Percentiles rank a stretch among this genome's conserved stretches.
Evolutionary conservation across 306 rosid species (phyloP).

Genomic region (Citrullus amarus): DNA sequence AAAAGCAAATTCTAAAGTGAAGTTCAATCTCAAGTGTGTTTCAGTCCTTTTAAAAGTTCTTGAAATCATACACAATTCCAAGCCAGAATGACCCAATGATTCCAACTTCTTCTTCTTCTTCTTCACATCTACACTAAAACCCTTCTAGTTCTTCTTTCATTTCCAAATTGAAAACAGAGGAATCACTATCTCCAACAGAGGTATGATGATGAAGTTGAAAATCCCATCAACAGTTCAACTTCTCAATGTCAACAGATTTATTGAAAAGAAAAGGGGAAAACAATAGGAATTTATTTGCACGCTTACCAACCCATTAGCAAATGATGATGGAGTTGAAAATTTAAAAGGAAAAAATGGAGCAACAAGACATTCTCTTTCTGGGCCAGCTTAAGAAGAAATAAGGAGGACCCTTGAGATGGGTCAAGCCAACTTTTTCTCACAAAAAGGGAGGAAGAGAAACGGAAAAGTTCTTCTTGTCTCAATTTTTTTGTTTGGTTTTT

Average conservation of each 20-base stretch:
- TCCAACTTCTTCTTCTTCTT: not conserved
- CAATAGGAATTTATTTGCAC: not conserved
- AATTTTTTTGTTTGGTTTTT: not conserved
- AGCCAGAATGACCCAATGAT: not conserved
- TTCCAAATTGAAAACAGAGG: not conserved
- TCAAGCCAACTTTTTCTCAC: not conserved
- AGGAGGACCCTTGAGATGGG: not conserved
- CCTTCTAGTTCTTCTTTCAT: not conserved
- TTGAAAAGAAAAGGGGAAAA: not conserved
- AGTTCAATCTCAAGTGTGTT: not conserved
- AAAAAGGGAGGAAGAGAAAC: not conserved
- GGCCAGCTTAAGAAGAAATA: not conserved
- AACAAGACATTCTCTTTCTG: not conserved
- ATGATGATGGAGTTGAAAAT: not conserved
- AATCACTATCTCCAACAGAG: not conserved
- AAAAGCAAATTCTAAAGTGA: not conserved
- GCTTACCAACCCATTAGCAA: not conserved
- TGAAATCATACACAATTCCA: not conserved
- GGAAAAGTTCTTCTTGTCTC: constrained; percentile 7
- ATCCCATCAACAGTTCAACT: not conserved
- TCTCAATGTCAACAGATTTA: not conserved
- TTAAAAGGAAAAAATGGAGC: not conserved
- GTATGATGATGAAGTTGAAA: too few species aligned
- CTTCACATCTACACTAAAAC: not conserved
- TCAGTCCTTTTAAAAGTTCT: not conserved